phyloP scores from a whole-genome alignment of 148 eudicot genomes.

The Fagopyrum esculentum region DNA sequence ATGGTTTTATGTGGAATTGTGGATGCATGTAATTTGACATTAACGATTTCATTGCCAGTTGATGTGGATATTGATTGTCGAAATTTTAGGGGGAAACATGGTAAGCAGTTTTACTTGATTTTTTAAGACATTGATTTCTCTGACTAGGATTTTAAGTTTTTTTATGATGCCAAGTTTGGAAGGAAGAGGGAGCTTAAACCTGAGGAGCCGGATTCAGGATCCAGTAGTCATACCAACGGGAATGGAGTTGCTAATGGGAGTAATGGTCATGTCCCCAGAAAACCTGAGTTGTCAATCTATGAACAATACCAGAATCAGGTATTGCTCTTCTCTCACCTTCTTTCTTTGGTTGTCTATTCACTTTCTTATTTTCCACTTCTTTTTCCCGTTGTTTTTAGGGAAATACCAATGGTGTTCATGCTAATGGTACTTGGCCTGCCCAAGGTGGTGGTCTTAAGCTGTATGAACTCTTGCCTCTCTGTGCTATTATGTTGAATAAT shows the following conservation, averaged over 20 bases:
- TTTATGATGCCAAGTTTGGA: slow-evolving; percentile 98
- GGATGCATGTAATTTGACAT: slow-evolving; percentile 5
- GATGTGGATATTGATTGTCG: not conserved
- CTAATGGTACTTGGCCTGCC: slow-evolving; percentile 42
- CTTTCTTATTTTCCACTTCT: slow-evolving; percentile 16
- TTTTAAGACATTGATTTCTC: slow-evolving; percentile 27
- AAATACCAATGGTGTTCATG: slow-evolving; percentile 28
- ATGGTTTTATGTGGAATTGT: not conserved
- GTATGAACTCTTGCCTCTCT: slow-evolving; percentile 36
- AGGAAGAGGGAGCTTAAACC: slow-evolving; percentile 54
- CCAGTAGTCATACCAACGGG: slow-evolving; percentile 29
- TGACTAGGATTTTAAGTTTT: slow-evolving; percentile 75
- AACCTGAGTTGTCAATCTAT: slow-evolving; percentile 70
- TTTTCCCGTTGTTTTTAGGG: slow-evolving; percentile 22
- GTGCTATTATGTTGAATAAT: not conserved
- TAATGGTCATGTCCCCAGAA: slow-evolving; percentile 37
- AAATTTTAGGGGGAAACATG: not conserved
- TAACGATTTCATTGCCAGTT: not conserved
- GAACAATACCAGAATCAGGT: slow-evolving; percentile 83
- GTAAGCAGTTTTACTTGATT: not conserved
- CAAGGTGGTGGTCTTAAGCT: slow-evolving; percentile 26
- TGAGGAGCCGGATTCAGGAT: slow-evolving; percentile 23
- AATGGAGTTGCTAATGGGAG: slow-evolving; percentile 23
- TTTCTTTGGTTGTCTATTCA: not conserved
- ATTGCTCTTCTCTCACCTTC: not conserved